Evolutionary conservation across 2,329 filamentous ascomycete species (phyloP), one percentile per base, ranked within the genome.

Genomic region (Diplodia corticola): DNA sequence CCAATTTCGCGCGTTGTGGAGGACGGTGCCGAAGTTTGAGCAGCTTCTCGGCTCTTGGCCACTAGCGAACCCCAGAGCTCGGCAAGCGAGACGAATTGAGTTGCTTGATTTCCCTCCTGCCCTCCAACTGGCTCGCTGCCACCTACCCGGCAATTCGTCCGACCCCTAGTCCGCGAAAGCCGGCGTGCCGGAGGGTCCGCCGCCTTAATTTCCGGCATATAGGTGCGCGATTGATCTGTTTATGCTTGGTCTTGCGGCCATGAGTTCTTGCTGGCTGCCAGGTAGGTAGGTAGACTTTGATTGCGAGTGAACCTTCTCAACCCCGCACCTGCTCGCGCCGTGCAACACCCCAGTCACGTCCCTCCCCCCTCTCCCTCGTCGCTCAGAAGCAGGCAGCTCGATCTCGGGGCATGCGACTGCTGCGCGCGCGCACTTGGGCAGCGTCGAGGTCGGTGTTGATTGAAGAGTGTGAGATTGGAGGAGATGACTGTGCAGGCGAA

Each of bases 161-260:
- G 33, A 35, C 35, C 53, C 53, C 53, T 60, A 22, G 37, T 9
- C 40, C 0, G n/a, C 9, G 37, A 40, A 17, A 12, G 53, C 37
- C 53, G 53, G 13, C 20, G 7, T 55, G 30, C 20, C 54, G 35
- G 35, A 46, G 24, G 5, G 22, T 22, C 22, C 28, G 12, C 35
- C 10, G 55, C 37, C 40, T 49, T 61, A 50, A 61, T 49, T 22
- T 33, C 57, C 44, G 57, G 57, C 26, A 50, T 61, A 33, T 49
- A 49, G 57, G 40, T 61, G 44, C 40, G n/a, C 26, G 24, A n/a
- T 12, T 15, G 9, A 35, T 61, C 57, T 49, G 44, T 49, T 61
- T 61, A 61, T 61, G 57, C 57, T 61, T 61, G 57, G 37, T 44
- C 46, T 61, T 60, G 33, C 48, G 37, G 54, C 54, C 46, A 59